Percentiles rank a stretch among this genome's conserved stretches.
phyloP scores from a whole-genome alignment of 1,139 yeast genomes.

The Candida gigantensis region DNA sequence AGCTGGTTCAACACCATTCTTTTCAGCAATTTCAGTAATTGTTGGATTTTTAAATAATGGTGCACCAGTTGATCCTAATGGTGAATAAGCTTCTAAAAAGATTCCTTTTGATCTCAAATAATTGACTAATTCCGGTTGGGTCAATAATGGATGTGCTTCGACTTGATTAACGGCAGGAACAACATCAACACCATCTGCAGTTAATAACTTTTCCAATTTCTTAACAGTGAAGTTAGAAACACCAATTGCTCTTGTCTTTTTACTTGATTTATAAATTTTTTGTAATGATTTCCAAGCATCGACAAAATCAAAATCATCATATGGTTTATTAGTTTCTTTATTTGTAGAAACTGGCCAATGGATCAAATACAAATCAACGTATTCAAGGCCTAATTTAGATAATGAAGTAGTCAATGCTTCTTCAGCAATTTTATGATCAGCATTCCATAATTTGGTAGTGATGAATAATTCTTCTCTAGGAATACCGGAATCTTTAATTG shows the following conservation, averaged over 20 bases:
- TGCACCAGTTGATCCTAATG: slow-evolving; percentile 57
- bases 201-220: slow-evolving; percentile 46
- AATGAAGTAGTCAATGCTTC: slow-evolving; percentile 64
- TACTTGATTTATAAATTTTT: slow-evolving; percentile 52
- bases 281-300: slow-evolving; percentile 76
- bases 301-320: slow-evolving; percentile 52
- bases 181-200: slow-evolving; percentile 44
- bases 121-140: slow-evolving; percentile 50
- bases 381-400: slow-evolving; percentile 68
- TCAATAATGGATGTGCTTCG: slow-evolving; percentile 61
- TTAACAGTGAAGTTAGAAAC: slow-evolving; percentile 57
- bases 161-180: slow-evolving; percentile 58
- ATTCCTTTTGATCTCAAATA: slow-evolving; percentile 48
- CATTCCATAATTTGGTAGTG: slow-evolving; percentile 80
- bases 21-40: slow-evolving; percentile 43
- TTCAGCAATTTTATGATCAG: slow-evolving; percentile 62
- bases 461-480: slow-evolving; percentile 72
- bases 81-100: slow-evolving; percentile 57
- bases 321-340: slow-evolving; percentile 22
- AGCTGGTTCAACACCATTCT: slow-evolving; percentile 43
- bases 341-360: slow-evolving; percentile 83
- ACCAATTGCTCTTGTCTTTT: slow-evolving; percentile 61
- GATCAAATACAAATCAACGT: slow-evolving; percentile 78
- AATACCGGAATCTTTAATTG: slow-evolving; percentile 63
- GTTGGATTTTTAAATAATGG: slow-evolving; percentile 48